Base-by-base conservation (phyloP, 306 rosid species). In the Chamaecrista fasciculata region DNA sequence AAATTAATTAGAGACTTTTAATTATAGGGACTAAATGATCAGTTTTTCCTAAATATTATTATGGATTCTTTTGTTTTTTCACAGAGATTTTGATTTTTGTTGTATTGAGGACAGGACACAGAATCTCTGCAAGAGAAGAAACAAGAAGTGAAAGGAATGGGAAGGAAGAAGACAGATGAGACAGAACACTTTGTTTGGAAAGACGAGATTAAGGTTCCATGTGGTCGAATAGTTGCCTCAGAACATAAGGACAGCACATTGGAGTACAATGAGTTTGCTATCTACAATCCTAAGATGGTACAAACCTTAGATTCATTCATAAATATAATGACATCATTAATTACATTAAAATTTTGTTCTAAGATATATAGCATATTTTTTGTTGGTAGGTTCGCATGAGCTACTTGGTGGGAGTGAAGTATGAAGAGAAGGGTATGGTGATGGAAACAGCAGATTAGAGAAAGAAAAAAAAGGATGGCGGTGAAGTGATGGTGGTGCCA, bases 201-300 rank as follows among this genome's bases (percentile, higher is more conserved):
- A 75, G 96, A 84, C 62, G 88, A 85, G 14, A 88, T 86, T 33
- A 88, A 81, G 74, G 97, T 94, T 66, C 97, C 98, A 4, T 86
- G 84, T 48, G 99, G 96, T 31, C 48, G 48, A 18, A 57, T 91
- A 42, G 72, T 91, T 47, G 71, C 86, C 37, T 85, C 95, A 14
- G 89, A 79, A 8, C 81, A 85, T 67, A 79, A 74, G 76, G 95
- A 94, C 25, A 81, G 92, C 46, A 76, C 85, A 9, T 56, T 90
- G 55, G 95, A 94, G 39, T 94, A 85, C 76, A 91, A 85, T 16
- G 97, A 86, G 72, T 88, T 88, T 64, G 95, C 89, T 57, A 80
- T 86, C 46, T 94, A 88, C 14, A 82, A 88, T 72, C 91, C 96
- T 6, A 85, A 81, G 44, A 90, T 82, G 92, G 96, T 90, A 83